phyloP scores from a whole-genome alignment of 2,329 filamentous ascomycete genomes.

The Aspergillus tubingensis region DNA sequence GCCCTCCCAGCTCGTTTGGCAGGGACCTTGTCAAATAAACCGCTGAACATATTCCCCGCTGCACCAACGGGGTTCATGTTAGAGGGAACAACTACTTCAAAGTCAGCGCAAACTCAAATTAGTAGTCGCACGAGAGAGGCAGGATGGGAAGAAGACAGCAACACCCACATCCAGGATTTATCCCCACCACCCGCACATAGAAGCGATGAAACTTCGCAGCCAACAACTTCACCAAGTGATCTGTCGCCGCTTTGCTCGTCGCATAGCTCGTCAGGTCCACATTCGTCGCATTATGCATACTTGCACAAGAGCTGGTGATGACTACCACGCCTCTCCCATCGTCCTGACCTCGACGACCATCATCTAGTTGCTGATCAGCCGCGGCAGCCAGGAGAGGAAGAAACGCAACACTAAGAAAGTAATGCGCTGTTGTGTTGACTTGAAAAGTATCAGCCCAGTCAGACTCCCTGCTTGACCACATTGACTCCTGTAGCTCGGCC shows the following conservation, averaged over 20 bases:
- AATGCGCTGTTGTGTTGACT: constrained; percentile 54
- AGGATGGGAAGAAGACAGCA: neutral
- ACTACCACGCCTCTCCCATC: constrained; percentile 51
- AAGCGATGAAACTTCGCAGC: constrained; percentile 51
- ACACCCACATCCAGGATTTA: constrained; percentile 49
- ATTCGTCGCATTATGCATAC: constrained; percentile 56
- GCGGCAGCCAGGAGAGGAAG: constrained; percentile 49
- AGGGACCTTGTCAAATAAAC: constrained; percentile 45
- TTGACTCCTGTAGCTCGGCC: constrained; percentile 47
- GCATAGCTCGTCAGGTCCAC: constrained; percentile 57
- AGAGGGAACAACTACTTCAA: constrained; percentile 43
- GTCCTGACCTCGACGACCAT: constrained; percentile 33
- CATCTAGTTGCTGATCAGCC: constrained; percentile 28
- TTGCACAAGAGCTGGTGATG: constrained; percentile 55
- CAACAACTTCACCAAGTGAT: constrained; percentile 53
- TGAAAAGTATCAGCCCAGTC: constrained; percentile 52
- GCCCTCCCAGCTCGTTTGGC: constrained; percentile 41
- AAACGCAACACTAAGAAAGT: constrained; percentile 52
- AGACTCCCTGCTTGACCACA: constrained; percentile 48
- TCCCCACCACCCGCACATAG: constrained; percentile 48
- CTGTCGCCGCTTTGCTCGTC: constrained; percentile 54
- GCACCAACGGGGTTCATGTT: constrained; percentile 49
- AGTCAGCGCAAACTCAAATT: constrained; percentile 8
- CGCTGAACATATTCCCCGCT: constrained; percentile 45
- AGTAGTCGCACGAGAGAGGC: neutral